phyloP scores from a whole-genome alignment of 1,284 basidiomycete genomes.

The Moesziomyces parantarcticus region DNA sequence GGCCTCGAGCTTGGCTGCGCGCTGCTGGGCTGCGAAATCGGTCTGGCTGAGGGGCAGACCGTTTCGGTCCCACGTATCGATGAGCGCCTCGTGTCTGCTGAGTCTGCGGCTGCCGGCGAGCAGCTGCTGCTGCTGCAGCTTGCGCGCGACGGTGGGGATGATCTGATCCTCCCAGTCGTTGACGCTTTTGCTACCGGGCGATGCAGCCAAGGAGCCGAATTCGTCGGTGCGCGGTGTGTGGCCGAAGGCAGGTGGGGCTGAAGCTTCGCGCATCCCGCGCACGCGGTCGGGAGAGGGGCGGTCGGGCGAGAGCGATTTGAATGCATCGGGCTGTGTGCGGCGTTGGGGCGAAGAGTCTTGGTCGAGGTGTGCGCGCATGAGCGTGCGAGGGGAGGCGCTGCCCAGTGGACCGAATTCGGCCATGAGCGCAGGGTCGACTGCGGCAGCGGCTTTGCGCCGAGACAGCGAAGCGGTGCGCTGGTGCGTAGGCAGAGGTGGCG shows the following conservation, averaged over 20 bases:
- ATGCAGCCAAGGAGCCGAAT: constrained; percentile 10
- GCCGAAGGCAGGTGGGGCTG: constrained; percentile 34
- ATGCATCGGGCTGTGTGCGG: constrained; percentile 38
- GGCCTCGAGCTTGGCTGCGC: not conserved
- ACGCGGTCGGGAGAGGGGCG: not conserved
- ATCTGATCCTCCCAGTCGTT: constrained; percentile 59
- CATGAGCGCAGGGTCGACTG: constrained; percentile 36
- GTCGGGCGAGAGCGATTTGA: constrained; percentile 28
- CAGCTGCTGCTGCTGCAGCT: constrained; percentile 55
- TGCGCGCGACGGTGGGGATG: constrained; percentile 51
- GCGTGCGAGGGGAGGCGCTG: constrained; percentile 26
- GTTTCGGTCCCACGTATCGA: constrained; percentile 60
- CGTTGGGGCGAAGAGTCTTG: constrained; percentile 7
- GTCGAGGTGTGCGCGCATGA: constrained; percentile 24
- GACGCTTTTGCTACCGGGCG: constrained; percentile 34
- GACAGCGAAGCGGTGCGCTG: constrained; percentile 29
- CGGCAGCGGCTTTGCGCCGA: constrained; percentile 18
- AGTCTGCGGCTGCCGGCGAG: constrained; percentile 27
- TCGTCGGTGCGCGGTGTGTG: not conserved
- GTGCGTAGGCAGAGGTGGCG: constrained; percentile 6
- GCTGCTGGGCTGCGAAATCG: constrained; percentile 18
- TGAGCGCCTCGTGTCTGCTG: constrained; percentile 50
- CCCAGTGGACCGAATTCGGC: constrained; percentile 57
- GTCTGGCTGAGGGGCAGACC: constrained; percentile 52
- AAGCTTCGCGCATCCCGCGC: constrained; percentile 16